phyloP scores from a whole-genome alignment of 257 asterid species.

The Solanum dulcamara region DNA sequence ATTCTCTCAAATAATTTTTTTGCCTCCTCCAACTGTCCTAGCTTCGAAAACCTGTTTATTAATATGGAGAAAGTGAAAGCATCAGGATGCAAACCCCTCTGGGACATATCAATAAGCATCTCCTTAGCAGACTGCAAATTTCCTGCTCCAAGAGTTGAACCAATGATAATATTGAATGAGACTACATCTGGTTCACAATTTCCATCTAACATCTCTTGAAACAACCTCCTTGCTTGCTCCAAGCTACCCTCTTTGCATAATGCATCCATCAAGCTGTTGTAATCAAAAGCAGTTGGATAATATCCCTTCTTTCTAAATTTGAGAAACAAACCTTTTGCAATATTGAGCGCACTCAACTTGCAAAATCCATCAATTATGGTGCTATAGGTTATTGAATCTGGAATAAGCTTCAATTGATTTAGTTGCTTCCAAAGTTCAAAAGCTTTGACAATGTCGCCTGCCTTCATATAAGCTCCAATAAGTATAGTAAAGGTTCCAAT shows the following conservation, averaged over 20 bases:
- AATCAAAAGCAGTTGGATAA: conserved; percentile 29
- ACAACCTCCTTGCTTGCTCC: conserved; percentile 48
- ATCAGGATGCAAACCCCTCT: conserved; percentile 38
- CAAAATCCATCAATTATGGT: conserved; percentile 49
- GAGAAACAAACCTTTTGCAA: conserved; percentile 60
- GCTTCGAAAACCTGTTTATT: conserved; percentile 45
- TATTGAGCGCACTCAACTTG: conserved; percentile 28
- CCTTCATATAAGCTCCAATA: conserved; percentile 49
- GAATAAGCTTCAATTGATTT: conserved; percentile 26
- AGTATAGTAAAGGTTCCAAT: conserved; percentile 28
- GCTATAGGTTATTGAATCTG: conserved; percentile 32
- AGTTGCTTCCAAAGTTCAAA: conserved; percentile 43
- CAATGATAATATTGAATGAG: conserved; percentile 53
- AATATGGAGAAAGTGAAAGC: conserved; percentile 40
- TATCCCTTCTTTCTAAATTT: conserved; percentile 37
- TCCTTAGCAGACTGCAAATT: conserved; percentile 36
- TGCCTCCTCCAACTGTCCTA: conserved; percentile 57
- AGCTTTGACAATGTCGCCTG: conserved; percentile 31
- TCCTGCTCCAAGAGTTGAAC: conserved; percentile 38
- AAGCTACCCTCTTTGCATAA: conserved; percentile 56
- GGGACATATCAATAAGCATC: conserved; percentile 40
- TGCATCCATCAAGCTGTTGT: conserved; percentile 51
- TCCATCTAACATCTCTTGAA: conserved; percentile 35
- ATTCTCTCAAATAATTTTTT: conserved; percentile 36
- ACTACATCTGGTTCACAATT: conserved; percentile 35